Base-by-base conservation (phyloP, 2,329 filamentous ascomycete species). In the Penicillium sp. region DNA sequence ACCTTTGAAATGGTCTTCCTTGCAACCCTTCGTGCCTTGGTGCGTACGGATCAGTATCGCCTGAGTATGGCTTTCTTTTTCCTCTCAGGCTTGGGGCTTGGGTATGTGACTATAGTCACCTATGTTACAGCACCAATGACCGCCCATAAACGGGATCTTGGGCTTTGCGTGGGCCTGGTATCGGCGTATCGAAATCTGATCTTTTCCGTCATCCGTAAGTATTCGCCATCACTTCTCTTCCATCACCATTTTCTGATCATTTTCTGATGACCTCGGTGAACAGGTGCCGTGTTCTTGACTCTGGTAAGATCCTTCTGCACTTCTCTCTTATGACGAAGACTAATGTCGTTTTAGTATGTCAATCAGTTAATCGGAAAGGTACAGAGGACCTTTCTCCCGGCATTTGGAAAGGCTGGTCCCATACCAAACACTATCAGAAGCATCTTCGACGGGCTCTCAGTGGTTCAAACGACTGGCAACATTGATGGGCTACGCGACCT, bases 1-100 rank as follows among this genome's bases (percentile, higher is more conserved):
- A 28, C 40, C 4, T 29, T 29, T 5, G 40, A 28, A 42, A 42
- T 42, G 40, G 25, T 42, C n/a, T 42, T 52, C 45, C 46, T 44
- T 27, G 32, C 49, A 27, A 40, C 29, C 18, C 45, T 47, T 10
- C 40, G 44, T 24, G 46, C 27, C 27, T 40, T 47, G 38, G 28
- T 25, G 25, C 25, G 20, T 42, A 20, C 13, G 12, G 28, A 28
- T 28, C 40, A 42, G 10, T 42, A 45, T 42, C 35, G 41, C 13
- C 41, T 44, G 35, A 44, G 31, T 13, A 44, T 52, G 49, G 45
- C 40, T 29, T 42, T 48, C 35, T 35, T 42, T 10, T 48, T 52
- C 25, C 28, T 48, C 29, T 39, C 41, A n/a, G 40, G 46, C 20
- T 28, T 45, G 24, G 49, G 49, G 25, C 29, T 42, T 27, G 49